A percentile compares a stretch with the other conserved stretches of the same genome.
These are phyloP conservation scores for Salix arbutifolia DNA, from an alignment of 345 rosid genomes.

Conservation along the genomic window DNA sequence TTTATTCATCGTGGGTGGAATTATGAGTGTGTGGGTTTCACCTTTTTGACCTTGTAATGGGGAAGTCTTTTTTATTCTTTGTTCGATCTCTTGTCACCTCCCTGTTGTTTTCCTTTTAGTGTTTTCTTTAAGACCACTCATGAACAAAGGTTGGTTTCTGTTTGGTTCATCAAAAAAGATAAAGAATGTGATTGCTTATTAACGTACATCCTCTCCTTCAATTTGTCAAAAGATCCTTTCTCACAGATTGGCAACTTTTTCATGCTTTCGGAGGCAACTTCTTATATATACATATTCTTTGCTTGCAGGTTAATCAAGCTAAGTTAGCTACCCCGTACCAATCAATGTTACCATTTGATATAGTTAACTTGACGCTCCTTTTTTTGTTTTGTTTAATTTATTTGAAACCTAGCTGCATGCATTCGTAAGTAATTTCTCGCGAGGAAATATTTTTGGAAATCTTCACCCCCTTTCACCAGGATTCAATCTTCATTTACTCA, in stretches of 20 bases:
- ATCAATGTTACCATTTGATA: neutral
- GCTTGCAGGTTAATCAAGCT: constrained; percentile 14
- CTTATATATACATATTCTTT: neutral
- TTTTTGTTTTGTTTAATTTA: too few relatives aligned
- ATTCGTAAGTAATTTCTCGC: too few relatives aligned
- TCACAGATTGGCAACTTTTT: constrained; percentile 12
- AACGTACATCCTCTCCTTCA: constrained; percentile 2
- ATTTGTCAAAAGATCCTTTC: constrained; percentile 23
- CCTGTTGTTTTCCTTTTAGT: constrained; percentile 5
- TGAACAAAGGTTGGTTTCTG: constrained; percentile 16
- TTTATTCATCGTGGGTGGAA: constrained; percentile 38
- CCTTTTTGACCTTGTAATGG: constrained; percentile 46
- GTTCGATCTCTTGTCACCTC: constrained; percentile 23
- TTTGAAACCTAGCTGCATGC: too few relatives aligned
- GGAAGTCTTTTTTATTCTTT: constrained; percentile 31
- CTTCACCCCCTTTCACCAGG: neutral
- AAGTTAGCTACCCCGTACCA: neutral
- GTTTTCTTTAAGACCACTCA: constrained; percentile 21
- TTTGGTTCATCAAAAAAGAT: constrained; percentile 24
- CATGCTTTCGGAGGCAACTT: constrained; percentile 27
- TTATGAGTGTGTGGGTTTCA: constrained; percentile 42
- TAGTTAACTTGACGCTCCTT: neutral
- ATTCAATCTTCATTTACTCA: neutral
- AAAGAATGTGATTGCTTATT: constrained; percentile 2
- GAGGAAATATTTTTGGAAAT: neutral